Evolutionary conservation across 208 protist species (phyloP), one percentile per base, ranked within the genome.

Genomic region (Trypanosoma rangeli): DNA sequence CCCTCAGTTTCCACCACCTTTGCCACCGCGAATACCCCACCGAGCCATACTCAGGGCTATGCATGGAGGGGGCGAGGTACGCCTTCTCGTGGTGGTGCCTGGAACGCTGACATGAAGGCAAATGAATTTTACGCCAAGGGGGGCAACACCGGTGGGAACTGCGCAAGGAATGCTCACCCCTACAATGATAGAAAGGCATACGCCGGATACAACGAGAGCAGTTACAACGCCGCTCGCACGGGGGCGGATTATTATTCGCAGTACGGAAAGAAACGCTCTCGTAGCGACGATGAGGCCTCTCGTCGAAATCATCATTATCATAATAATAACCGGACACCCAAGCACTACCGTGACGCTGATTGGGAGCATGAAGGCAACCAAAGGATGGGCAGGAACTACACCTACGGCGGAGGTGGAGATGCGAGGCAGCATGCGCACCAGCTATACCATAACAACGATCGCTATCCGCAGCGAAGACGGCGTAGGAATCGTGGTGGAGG

Each of bases 391-490:
- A 58, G 33, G n/a, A 29, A 29, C 33, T 10, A 44, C 18, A 18
- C 22, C 5, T 15, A 31, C 39, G 33, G 35, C 18, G 22, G 44
- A 18, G 5, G 5, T 33, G 61, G 1, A 24, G 61, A 55, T 42
- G 22, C 20, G 26, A 39, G 33, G 37, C 28, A 15, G 37, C 57
- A 35, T 44, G 33, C 4, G 12, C 33, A 8, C 8, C 29, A 48
- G 3, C 28, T 8, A 48, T 59, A 39, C 16, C 58, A 50, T 42
- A 53, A 60, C 54, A 70, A 58, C 74, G 74, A 37, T 58, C 72
- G 26, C 64, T 61, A 26, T 74, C 24, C 48, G n/a, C 69, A 35
- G 42, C 37, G 37, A 39, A 9, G 26, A 31, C 37, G 33, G 60
- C 50, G 58, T 29, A 59, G 33, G 31, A 18, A 53, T 52, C 66